These are phyloP conservation scores for Sporisorium graminicola DNA, from an alignment of 1,284 basidiomycete genomes.

Conservation along the genomic window DNA sequence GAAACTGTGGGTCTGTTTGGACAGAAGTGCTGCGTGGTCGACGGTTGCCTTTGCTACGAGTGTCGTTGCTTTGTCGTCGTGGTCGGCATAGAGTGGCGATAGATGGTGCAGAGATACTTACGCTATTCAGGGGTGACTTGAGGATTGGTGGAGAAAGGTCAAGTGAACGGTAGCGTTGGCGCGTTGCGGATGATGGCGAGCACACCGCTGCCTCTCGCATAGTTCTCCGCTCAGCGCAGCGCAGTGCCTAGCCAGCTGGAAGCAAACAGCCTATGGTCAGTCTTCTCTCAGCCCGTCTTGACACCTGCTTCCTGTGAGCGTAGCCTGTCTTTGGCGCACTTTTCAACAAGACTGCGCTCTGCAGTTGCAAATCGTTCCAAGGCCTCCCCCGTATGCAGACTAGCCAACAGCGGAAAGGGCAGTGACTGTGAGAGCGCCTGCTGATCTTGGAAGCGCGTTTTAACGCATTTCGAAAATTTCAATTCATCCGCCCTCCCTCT, in stretches of 20 bases:
- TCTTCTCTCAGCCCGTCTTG: background rate
- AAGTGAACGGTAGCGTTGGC: slow-evolving; percentile 22
- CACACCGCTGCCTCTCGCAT: slow-evolving; percentile 3
- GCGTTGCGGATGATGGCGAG: slow-evolving; percentile 44
- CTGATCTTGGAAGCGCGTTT: background rate
- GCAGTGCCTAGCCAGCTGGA: background rate
- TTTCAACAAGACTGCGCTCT: background rate
- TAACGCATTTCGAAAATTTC: background rate
- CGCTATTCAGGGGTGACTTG: slow-evolving; percentile 48
- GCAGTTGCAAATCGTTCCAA: background rate
- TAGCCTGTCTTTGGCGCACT: no score
- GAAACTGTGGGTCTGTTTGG: background rate
- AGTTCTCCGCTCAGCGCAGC: background rate
- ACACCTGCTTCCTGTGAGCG: background rate
- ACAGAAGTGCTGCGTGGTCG: background rate
- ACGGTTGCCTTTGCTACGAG: background rate
- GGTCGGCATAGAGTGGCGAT: slow-evolving; percentile 11
- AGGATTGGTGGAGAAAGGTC: slow-evolving; percentile 54
- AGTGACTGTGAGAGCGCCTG: slow-evolving; percentile 4
- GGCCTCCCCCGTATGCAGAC: no score
- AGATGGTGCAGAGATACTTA: slow-evolving; percentile 39
- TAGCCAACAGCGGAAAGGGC: background rate
- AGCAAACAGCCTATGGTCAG: background rate
- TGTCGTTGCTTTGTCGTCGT: slow-evolving; percentile 6
- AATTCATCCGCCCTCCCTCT: no score